Evolutionary conservation across 164 flowering plant genomes (phyloP).

Genomic region (Tetrastigma voinierianum): DNA sequence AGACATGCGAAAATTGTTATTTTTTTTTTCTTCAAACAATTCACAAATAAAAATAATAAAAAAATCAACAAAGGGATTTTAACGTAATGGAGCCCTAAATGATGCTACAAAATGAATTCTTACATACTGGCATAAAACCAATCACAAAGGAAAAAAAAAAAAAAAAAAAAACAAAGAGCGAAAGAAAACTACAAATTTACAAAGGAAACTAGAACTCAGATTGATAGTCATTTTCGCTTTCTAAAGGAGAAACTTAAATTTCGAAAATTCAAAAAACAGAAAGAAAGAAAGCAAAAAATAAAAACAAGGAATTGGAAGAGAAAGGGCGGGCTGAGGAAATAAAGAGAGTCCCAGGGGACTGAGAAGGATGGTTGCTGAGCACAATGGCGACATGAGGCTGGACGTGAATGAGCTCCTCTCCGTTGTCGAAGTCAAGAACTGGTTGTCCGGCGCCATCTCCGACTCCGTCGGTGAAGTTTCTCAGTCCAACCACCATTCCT

Average conservation of each 20-base stretch:
- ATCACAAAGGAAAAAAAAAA: slow-evolving; percentile 3
- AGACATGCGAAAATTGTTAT: too few species aligned
- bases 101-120: too few species aligned
- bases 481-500: slow-evolving; percentile 66
- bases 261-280: too few species aligned
- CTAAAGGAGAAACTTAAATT: too few species aligned
- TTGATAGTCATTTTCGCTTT: background rate
- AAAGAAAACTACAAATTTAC: background rate
- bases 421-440: slow-evolving; percentile 51
- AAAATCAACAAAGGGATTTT: too few species aligned
- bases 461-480: slow-evolving; percentile 48
- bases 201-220: background rate
- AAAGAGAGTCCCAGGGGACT: slow-evolving; percentile 85
- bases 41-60: too few species aligned
- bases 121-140: too few species aligned
- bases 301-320: background rate
- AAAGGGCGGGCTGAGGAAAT: slow-evolving; percentile 56
- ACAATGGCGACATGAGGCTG: slow-evolving; percentile 67
- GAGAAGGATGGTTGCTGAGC: slow-evolving; percentile 57
- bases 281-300: too few species aligned
- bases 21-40: too few species aligned
- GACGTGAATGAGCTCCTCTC: slow-evolving; percentile 76
- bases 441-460: slow-evolving; percentile 63
- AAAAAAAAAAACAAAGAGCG: background rate
- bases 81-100: too few species aligned